A percentile compares a stretch with the other conserved stretches of the same genome.
Evolutionary conservation across 768 basidiomycete genomes (phyloP).

Genomic region (Wakefieldia striispora): DNA sequence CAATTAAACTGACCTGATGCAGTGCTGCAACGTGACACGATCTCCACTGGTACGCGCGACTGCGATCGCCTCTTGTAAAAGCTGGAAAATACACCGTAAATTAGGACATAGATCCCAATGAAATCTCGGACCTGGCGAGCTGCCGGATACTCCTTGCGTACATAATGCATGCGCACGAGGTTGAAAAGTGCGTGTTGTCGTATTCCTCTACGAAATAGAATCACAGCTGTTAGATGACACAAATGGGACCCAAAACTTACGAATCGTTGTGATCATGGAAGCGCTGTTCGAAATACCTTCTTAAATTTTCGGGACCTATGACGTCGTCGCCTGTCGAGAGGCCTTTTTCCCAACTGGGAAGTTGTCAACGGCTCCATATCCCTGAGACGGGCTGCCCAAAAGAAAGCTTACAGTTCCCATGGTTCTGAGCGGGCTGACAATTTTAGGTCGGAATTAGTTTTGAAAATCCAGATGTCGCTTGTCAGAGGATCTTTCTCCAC

Average conservation of each 20-base stretch:
- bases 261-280: slow-evolving; percentile 81
- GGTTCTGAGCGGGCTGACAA: slow-evolving; percentile 60
- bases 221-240: neutral
- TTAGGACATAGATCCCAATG: neutral
- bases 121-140: slow-evolving; percentile 55
- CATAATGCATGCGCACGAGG: slow-evolving; percentile 75
- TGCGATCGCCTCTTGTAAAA: slow-evolving; percentile 72
- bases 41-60: slow-evolving; percentile 75
- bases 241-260: slow-evolving; percentile 41
- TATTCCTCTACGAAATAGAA: slow-evolving; percentile 50
- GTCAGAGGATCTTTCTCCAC: slow-evolving; percentile 53
- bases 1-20: slow-evolving; percentile 56
- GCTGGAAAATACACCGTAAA: slow-evolving; percentile 37
- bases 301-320: slow-evolving; percentile 64
- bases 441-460: slow-evolving; percentile 62
- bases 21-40: slow-evolving; percentile 71
- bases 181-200: slow-evolving; percentile 81
- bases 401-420: slow-evolving; percentile 51
- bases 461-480: slow-evolving; percentile 51
- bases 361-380: neutral
- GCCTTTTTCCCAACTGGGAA: slow-evolving; percentile 63
- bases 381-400: neutral
- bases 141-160: slow-evolving; percentile 63
- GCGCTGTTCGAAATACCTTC: slow-evolving; percentile 81
- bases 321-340: slow-evolving; percentile 67